These are phyloP conservation scores for Aspergillus niger DNA, from an alignment of 2,329 filamentous ascomycete species.

Conservation along the genomic window DNA sequence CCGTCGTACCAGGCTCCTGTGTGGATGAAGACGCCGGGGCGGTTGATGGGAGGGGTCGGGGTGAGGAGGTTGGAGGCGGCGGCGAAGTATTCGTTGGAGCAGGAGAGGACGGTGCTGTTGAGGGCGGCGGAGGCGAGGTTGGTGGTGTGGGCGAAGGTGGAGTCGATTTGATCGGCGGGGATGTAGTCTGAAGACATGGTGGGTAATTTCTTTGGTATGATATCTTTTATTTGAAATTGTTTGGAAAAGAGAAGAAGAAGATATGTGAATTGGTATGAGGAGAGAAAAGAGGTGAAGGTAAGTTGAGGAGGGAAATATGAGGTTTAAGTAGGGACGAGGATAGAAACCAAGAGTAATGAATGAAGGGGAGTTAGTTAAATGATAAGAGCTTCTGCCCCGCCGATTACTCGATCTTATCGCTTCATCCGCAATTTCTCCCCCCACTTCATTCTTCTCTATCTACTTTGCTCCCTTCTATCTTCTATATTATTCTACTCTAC, in stretches of 20 bases:
- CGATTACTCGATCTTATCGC: conserved; percentile 25
- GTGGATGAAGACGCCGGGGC: conserved; percentile 60
- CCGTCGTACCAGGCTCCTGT: conserved; percentile 66
- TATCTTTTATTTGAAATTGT: too few species aligned
- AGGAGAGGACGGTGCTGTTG: conserved; percentile 57
- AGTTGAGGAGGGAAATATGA: neutral
- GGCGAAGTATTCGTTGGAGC: conserved; percentile 65
- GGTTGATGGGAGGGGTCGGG: conserved; percentile 57
- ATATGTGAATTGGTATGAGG: neutral
- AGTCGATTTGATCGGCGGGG: conserved; percentile 54
- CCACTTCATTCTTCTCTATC: neutral
- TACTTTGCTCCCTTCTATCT: neutral
- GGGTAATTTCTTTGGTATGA: neutral
- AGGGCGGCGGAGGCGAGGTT: conserved; percentile 49
- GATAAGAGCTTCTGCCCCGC: conserved; percentile 4
- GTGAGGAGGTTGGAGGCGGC: conserved; percentile 61
- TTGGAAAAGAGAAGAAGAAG: neutral
- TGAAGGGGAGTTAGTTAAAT: too few species aligned
- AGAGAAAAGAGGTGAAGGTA: neutral
- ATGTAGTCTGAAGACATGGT: conserved; percentile 31
- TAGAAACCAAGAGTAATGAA: neutral
- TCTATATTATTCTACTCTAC: neutral
- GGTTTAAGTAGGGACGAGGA: neutral
- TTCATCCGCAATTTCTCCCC: conserved; percentile 11
- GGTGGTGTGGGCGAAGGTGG: conserved; percentile 57